Percentiles rank a stretch among this genome's conserved stretches.
Conservation (phyloP, 2,329 filamentous ascomycete genomes). For the Xylariaceae sp. region DNA sequence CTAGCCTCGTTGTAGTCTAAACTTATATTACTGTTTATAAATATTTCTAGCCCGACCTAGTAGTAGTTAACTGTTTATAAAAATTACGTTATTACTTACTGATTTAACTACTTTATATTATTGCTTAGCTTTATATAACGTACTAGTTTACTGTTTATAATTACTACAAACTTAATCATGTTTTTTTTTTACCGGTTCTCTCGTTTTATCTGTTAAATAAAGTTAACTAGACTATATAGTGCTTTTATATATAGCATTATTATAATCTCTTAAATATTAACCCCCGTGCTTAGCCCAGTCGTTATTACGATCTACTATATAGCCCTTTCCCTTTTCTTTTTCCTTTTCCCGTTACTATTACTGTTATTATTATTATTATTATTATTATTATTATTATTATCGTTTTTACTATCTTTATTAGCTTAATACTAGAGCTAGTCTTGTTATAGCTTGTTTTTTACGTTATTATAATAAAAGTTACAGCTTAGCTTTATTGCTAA, state of each 20-base stretch:
- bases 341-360: background rate
- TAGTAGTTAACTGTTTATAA: background rate
- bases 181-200: background rate
- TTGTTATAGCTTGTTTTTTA: background rate
- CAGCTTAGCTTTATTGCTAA: background rate
- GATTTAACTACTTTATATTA: background rate
- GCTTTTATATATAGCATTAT: background rate
- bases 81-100: background rate
- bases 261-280: background rate
- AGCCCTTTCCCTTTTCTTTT: no score
- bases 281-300: background rate
- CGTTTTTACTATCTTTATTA: no score
- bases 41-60: background rate
- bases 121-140: background rate
- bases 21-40: no score
- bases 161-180: background rate
- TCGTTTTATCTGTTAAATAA: background rate
- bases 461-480: background rate
- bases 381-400: no score
- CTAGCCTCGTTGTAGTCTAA: no score
- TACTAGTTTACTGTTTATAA: background rate
- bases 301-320: background rate
- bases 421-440: no score
- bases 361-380: no score
- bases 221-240: background rate